Conservation (phyloP, 2,329 filamentous ascomycete species). For the Ascochyta lentis region DNA sequence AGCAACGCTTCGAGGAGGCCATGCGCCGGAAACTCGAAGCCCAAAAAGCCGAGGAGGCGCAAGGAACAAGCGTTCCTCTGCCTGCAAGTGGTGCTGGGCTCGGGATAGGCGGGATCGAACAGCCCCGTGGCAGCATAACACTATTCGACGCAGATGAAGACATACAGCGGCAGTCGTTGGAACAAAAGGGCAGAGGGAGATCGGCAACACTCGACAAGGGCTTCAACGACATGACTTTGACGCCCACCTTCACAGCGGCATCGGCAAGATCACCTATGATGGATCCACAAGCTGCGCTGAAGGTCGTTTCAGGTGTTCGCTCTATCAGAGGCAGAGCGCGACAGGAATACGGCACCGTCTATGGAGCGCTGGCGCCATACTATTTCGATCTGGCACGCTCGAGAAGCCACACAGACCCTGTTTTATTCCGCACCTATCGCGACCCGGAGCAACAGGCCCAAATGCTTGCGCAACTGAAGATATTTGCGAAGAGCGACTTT, state of each 20-base stretch:
- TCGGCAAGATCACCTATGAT: constrained; percentile 28
- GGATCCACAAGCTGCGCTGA: constrained; percentile 70
- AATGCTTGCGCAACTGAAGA: constrained; percentile 81
- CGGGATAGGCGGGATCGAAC: constrained; percentile 41
- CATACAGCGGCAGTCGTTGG: constrained; percentile 54
- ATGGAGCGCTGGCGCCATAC: constrained; percentile 85
- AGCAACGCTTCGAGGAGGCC: constrained; percentile 78
- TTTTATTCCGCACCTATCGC: constrained; percentile 84
- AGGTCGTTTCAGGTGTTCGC: constrained; percentile 71
- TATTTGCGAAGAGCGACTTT: constrained; percentile 82
- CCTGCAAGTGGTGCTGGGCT: constrained; percentile 47
- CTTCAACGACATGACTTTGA: constrained; percentile 77
- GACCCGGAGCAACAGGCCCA: constrained; percentile 90
- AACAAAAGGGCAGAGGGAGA: constrained; percentile 35
- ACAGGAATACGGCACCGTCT: constrained; percentile 89
- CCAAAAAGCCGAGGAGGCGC: constrained; percentile 53
- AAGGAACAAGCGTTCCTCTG: constrained; percentile 41
- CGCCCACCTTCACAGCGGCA: constrained; percentile 43
- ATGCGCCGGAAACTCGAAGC: constrained; percentile 65
- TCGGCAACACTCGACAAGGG: constrained; percentile 64
- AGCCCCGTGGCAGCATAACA: constrained; percentile 59
- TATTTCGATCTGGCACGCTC: constrained; percentile 81
- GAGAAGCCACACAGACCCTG: constrained; percentile 76
- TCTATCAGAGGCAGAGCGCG: constrained; percentile 86
- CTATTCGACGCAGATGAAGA: constrained; percentile 81